Evolutionary conservation across 1,139 yeast species (phyloP), one percentile per base, ranked within the genome.

Genomic region (Nadsonia commutata): DNA sequence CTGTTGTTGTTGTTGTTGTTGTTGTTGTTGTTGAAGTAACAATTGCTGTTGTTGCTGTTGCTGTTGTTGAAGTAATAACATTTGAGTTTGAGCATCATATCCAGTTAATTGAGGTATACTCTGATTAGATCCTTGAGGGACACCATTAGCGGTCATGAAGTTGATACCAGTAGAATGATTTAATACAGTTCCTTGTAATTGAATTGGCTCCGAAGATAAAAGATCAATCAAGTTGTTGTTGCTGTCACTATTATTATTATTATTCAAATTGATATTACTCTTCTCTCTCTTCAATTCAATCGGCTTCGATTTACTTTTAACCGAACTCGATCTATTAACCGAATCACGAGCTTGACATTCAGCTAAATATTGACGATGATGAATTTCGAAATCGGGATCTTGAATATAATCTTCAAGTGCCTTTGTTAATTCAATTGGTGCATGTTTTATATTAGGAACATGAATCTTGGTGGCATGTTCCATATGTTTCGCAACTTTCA

Each of bases 401-500:
- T 78, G 73, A 54, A 90, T 66, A 60, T 90, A 93, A 53, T 88
- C 96, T 57, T 85, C 94, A 46, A 90, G 70, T 13, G 94, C 80
- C 37, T 79, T 72, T 7, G 95, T 82, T 53, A 90, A 71, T 21
- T 95, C 93, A 1, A 96, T 88, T 13, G 97, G 97, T 0, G 97
- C 96, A 62, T 90, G 98, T 59, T 85, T 85, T 48, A 90, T 88
- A 13, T 95, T 88, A 21, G 98, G 98, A 23, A 90, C 95, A 56
- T 82, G 86, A 48, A 90, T 67, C 54, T 86, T 86, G 1, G 97
- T 85, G 2, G 90, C 77, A 56, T 78, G 75, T 59, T 85, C 95
- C 53, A 84, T 68, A 58, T 81, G 88, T 57, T 90, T 88, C 4
- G 97, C 98, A 18, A 82, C 79, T 53, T 94, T 76, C 55, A 90